A percentile compares a stretch with the other conserved stretches of the same genome.
These are phyloP conservation scores for Rhynchospora breviuscula DNA, from an alignment of 176 grass and related monocot species.

Conservation along the genomic window DNA sequence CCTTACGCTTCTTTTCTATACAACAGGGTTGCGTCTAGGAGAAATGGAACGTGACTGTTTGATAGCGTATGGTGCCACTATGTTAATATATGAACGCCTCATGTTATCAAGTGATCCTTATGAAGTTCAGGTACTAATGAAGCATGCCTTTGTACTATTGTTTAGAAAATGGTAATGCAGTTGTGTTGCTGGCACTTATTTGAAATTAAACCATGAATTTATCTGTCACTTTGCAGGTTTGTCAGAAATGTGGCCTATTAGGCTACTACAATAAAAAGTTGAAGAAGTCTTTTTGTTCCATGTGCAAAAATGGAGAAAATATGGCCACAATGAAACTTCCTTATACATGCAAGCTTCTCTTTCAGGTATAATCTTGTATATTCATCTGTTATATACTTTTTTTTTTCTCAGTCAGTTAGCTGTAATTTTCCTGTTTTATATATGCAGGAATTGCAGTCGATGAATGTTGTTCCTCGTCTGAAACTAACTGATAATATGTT, in stretches of 20 bases:
- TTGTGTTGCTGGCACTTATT: background rate
- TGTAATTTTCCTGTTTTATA: background rate
- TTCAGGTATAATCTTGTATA: slow-evolving; percentile 55
- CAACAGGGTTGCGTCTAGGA: slow-evolving; percentile 74
- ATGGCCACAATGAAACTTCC: slow-evolving; percentile 97
- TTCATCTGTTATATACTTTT: background rate
- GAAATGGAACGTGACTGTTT: slow-evolving; percentile 99
- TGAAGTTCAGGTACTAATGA: slow-evolving; percentile 81
- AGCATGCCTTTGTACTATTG: background rate
- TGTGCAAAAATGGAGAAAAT: slow-evolving; percentile 92
- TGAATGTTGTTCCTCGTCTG: slow-evolving; percentile 84
- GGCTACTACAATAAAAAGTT: slow-evolving; percentile 88
- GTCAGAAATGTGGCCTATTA: slow-evolving; percentile 79
- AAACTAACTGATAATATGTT: slow-evolving; percentile 51
- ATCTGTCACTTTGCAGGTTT: slow-evolving; percentile 48
- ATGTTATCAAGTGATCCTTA: slow-evolving; percentile 95
- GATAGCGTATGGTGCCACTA: slow-evolving; percentile 92
- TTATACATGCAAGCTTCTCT: slow-evolving; percentile 98
- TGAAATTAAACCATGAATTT: background rate
- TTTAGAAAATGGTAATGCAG: background rate
- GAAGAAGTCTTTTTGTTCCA: slow-evolving; percentile 75
- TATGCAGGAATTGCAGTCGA: slow-evolving; percentile 71
- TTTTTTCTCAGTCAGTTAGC: background rate
- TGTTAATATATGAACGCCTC: slow-evolving; percentile 90
- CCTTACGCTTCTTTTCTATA: background rate